phyloP scores from a whole-genome alignment of 225 moss, liverwort and hornwort species.

The Ulota crispa region DNA sequence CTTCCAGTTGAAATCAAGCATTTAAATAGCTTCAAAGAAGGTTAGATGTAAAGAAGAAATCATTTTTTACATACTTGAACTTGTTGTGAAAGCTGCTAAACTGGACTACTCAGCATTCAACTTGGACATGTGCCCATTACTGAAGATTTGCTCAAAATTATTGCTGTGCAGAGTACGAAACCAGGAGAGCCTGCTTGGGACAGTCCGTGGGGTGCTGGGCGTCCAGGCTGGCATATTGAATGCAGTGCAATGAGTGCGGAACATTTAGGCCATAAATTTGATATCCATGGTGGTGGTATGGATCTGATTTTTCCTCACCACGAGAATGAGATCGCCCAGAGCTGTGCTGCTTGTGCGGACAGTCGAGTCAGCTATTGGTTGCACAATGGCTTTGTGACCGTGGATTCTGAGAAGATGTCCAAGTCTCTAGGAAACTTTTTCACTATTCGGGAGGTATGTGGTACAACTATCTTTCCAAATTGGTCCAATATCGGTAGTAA shows the following conservation, averaged over 20 bases:
- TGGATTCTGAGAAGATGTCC: conserved; percentile 98
- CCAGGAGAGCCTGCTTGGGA: conserved; percentile 94
- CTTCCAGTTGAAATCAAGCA: not conserved
- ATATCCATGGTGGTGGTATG: conserved; percentile 97
- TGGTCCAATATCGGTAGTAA: not conserved
- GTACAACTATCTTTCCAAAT: not conserved
- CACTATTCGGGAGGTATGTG: conserved; percentile 87
- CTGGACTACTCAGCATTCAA: not conserved
- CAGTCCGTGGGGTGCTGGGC: conserved; percentile 97
- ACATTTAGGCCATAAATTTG: conserved; percentile 83
- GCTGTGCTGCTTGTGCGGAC: conserved; percentile 92
- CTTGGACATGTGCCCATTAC: not conserved
- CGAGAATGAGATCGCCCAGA: conserved; percentile 98
- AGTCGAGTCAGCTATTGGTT: conserved; percentile 93
- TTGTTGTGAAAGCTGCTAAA: not conserved
- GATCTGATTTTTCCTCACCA: conserved; percentile 98
- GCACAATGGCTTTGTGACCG: conserved; percentile 96
- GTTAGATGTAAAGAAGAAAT: not conserved
- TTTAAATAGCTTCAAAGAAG: not conserved
- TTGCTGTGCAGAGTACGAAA: conserved; percentile 81
- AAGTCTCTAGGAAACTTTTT: conserved; percentile 98
- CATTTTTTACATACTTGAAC: not conserved
- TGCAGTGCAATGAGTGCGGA: conserved; percentile 98
- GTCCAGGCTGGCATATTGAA: conserved; percentile 99
- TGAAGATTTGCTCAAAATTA: conserved; percentile 13